Conservation (phyloP, 2,329 filamentous ascomycete species). For the Fusarium sublunatum region DNA sequence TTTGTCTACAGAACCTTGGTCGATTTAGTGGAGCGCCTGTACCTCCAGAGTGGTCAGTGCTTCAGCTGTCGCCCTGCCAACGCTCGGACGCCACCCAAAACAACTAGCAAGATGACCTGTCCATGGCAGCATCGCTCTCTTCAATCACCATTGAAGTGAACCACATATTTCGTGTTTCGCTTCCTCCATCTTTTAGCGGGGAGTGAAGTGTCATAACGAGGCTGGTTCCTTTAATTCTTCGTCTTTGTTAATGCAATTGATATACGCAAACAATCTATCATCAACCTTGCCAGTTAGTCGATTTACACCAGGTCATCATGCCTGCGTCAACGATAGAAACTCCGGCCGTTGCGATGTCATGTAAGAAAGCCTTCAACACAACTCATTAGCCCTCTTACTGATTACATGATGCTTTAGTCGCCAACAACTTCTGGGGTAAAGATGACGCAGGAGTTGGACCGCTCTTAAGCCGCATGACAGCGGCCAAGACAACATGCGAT, state of each 20-base stretch:
- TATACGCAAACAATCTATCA: constrained; percentile 3
- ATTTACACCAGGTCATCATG: constrained; percentile 58
- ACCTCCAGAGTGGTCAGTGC: constrained; percentile 9
- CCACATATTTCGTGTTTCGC: constrained; percentile 27
- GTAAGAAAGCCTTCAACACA: constrained; percentile 55
- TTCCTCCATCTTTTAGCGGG: constrained; percentile 32
- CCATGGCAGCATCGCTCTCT: constrained; percentile 14
- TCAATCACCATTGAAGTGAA: constrained; percentile 32
- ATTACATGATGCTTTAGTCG: constrained; percentile 67
- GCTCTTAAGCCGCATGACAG: constrained; percentile 92
- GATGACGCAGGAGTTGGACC: constrained; percentile 95
- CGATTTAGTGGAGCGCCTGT: not conserved
- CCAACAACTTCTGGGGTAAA: constrained; percentile 99
- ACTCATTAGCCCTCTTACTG: constrained; percentile 17
- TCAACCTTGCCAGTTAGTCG: constrained; percentile 12
- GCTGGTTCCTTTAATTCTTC: constrained; percentile 37
- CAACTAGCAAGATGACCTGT: constrained; percentile 27
- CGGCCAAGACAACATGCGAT: constrained; percentile 93
- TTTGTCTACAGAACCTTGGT: not conserved
- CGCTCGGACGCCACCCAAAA: constrained; percentile 35
- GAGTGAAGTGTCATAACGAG: constrained; percentile 32
- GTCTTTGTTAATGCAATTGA: constrained; percentile 14
- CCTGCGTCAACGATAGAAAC: constrained; percentile 69
- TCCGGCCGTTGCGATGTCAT: constrained; percentile 75
- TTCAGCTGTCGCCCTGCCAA: constrained; percentile 36